Percentiles rank a stretch among this genome's conserved stretches.
Evolutionary conservation across 805 yeast genomes (phyloP).

Genomic region (Blastobotrys muscicola): DNA sequence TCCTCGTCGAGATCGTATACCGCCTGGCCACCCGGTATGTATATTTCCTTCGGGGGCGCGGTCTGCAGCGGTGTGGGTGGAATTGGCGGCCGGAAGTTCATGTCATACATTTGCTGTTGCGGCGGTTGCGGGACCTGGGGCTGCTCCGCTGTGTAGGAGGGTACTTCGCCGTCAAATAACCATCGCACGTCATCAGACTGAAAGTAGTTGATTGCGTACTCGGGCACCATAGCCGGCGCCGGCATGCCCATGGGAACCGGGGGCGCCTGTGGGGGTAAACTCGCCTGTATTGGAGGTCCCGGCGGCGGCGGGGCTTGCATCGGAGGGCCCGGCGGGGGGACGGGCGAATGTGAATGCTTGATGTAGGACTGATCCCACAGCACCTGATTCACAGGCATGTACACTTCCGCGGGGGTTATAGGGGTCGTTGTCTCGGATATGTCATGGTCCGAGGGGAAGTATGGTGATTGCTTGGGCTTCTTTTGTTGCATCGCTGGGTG

Average conservation of each 20-base stretch:
- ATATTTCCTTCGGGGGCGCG: neutral
- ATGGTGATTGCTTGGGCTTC: too few species aligned
- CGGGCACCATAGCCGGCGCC: neutral
- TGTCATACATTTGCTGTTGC: neutral
- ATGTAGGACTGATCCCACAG: too few species aligned
- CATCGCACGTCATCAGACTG: slow-evolving; percentile 20
- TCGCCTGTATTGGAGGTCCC: neutral
- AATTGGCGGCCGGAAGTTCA: neutral
- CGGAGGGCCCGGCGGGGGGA: neutral
- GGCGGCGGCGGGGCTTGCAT: neutral
- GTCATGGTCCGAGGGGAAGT: too few species aligned
- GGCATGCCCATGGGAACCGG: neutral
- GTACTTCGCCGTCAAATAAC: slow-evolving; percentile 16
- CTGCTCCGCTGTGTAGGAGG: too few species aligned
- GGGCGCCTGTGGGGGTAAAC: neutral
- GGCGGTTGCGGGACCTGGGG: neutral
- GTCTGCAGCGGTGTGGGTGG: neutral
- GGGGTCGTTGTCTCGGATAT: too few species aligned
- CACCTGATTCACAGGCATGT: too few species aligned
- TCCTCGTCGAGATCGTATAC: slow-evolving; percentile 5
- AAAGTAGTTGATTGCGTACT: slow-evolving; percentile 5
- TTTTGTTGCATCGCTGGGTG: neutral
- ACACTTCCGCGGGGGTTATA: too few species aligned
- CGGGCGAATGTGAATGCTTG: neutral
- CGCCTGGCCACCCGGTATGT: slow-evolving; percentile 1